Evolutionary conservation across 139 green algal genomes (phyloP).

Genomic region (Chlorella sp.): DNA sequence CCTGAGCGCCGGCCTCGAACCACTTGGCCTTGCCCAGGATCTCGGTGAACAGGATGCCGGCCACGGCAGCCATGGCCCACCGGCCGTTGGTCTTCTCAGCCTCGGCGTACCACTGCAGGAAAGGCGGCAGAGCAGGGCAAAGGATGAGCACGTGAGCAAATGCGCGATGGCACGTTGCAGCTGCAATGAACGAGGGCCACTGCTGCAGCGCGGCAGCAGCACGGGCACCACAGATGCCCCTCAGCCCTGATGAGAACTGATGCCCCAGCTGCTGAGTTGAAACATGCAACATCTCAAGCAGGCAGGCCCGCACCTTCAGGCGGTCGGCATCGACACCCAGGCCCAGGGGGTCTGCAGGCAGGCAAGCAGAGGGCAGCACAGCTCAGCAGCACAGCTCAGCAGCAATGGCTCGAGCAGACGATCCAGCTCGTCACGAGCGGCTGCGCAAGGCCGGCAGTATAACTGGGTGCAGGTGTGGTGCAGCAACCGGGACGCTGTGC

Average conservation of each 20-base stretch:
- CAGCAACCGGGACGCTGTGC: background rate
- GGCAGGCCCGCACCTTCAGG: conserved; percentile 66
- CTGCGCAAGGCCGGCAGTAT: background rate
- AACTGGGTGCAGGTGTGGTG: too few species aligned
- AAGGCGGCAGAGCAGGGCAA: background rate
- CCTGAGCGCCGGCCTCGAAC: conserved; percentile 46
- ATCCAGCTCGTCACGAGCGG: too few species aligned
- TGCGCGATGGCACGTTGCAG: background rate
- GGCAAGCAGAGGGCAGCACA: background rate
- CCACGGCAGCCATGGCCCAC: conserved; percentile 91
- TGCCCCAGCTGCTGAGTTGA: too few species aligned
- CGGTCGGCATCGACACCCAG: conserved; percentile 75
- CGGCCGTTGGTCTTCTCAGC: conserved; percentile 91
- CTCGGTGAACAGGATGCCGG: conserved; percentile 76
- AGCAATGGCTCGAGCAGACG: too few species aligned
- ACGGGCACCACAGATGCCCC: too few species aligned
- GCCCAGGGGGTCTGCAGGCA: conserved; percentile 46
- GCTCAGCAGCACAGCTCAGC: too few species aligned
- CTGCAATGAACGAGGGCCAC: background rate
- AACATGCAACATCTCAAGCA: too few species aligned
- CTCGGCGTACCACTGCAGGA: conserved; percentile 73
- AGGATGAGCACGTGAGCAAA: background rate
- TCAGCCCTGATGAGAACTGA: too few species aligned
- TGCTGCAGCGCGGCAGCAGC: background rate
- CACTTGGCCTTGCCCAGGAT: conserved; percentile 56